These are phyloP conservation scores for Eucalyptus lansdowneana DNA, from an alignment of 345 rosid species.

Conservation along the genomic window DNA sequence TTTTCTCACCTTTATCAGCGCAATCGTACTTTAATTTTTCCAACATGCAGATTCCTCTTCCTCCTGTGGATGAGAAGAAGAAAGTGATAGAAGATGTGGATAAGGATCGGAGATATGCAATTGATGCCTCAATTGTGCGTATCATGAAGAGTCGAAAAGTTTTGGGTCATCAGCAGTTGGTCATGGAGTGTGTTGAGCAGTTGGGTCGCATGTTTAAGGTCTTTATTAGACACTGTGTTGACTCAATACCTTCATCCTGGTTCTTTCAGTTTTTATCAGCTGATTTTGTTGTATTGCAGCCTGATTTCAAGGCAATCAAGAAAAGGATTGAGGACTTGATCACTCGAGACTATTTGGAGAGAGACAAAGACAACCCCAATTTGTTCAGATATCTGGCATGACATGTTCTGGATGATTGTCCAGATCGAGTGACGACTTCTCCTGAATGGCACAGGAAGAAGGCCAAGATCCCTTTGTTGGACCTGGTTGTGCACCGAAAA, in stretches of 20 bases:
- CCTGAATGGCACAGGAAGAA: accelerated
- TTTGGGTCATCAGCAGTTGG: slow-evolving; percentile 76
- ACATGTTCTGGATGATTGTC: neutral
- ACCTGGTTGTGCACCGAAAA: too few relatives aligned
- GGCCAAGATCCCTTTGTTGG: neutral
- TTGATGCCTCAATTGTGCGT: slow-evolving; percentile 96
- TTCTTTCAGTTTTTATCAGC: neutral
- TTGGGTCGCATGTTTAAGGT: slow-evolving; percentile 97
- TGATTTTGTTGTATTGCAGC: slow-evolving; percentile 29
- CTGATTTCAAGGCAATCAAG: slow-evolving; percentile 92
- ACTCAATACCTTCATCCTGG: neutral
- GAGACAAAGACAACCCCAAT: slow-evolving; percentile 73
- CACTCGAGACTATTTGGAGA: slow-evolving; percentile 79
- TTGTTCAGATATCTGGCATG: slow-evolving; percentile 69
- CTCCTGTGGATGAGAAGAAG: slow-evolving; percentile 88
- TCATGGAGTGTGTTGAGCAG: slow-evolving; percentile 86
- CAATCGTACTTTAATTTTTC: neutral
- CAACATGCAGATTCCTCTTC: slow-evolving; percentile 71
- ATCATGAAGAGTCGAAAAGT: slow-evolving; percentile 94
- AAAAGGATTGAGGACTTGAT: slow-evolving; percentile 92
- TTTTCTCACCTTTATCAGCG: neutral
- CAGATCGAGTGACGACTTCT: neutral
- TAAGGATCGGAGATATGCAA: slow-evolving; percentile 81
- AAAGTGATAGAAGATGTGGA: slow-evolving; percentile 90
- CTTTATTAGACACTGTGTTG: neutral